Evolutionary conservation across 176 grass and related monocot genomes (phyloP).

Genomic region (Musa itinerans): DNA sequence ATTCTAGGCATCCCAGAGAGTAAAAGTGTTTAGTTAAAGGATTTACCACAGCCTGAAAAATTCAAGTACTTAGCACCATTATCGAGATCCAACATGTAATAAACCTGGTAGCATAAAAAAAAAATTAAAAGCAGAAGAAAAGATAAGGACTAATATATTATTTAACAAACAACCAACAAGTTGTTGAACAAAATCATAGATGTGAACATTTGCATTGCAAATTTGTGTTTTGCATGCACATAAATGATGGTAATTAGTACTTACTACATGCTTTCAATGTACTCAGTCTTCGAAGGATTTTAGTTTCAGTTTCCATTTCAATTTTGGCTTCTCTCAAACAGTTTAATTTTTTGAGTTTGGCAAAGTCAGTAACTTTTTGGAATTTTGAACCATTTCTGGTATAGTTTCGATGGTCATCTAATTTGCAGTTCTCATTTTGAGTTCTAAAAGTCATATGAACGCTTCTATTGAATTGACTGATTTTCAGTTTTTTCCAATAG

Average conservation of each 20-base stretch:
- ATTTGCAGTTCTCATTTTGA: not conserved
- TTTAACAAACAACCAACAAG: not conserved
- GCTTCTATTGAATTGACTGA: not conserved
- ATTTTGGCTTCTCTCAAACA: not conserved
- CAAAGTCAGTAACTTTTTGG: not conserved
- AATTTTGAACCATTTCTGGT: not conserved
- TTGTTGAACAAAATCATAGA: not conserved
- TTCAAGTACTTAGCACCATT: slow-evolving; percentile 57
- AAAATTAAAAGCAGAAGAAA: slow-evolving; percentile 12
- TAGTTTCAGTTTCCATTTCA: not conserved
- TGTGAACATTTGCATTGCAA: not conserved
- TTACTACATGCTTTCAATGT: not conserved
- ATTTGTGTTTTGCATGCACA: not conserved
- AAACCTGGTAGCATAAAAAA: slow-evolving; percentile 52
- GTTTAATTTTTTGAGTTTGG: not conserved
- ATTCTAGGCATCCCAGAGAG: not conserved
- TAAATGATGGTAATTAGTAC: not conserved
- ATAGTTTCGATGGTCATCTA: too few species aligned
- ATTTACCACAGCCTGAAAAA: slow-evolving; percentile 95
- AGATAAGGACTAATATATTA: not conserved
- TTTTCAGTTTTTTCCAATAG: not conserved
- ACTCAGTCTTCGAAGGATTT: not conserved
- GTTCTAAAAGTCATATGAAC: not conserved
- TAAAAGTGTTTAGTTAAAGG: slow-evolving; percentile 9
- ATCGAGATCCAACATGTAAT: slow-evolving; percentile 86